Percentiles rank a stretch among this genome's conserved stretches.
Evolutionary conservation across 306 rosid genomes (phyloP).

Genomic region (Cercis canadensis): DNA sequence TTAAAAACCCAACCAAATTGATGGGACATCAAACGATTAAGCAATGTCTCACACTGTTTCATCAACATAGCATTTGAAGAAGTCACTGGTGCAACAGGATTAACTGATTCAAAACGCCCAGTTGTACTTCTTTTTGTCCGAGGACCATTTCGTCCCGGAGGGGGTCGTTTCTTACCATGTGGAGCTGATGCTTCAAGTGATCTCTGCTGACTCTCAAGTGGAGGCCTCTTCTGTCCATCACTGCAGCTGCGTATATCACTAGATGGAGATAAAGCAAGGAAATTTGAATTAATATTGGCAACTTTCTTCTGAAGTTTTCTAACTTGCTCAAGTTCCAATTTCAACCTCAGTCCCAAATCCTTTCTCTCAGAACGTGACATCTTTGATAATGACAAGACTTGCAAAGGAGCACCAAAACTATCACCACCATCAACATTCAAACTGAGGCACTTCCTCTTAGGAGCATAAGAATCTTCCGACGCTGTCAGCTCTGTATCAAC

Average conservation of each 20-base stretch:
- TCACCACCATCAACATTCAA: constrained; percentile 57
- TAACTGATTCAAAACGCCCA: constrained; percentile 53
- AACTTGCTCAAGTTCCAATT: constrained; percentile 78
- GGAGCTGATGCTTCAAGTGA: constrained; percentile 44
- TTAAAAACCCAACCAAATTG: constrained; percentile 76
- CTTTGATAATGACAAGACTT: constrained; percentile 58
- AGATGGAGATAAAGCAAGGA: constrained; percentile 55
- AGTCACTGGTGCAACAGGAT: constrained; percentile 44
- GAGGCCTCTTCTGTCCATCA: constrained; percentile 67
- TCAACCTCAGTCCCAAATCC: constrained; percentile 65
- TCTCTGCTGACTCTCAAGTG: constrained; percentile 48
- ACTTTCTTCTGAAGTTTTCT: constrained; percentile 69
- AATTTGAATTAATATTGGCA: constrained; percentile 44
- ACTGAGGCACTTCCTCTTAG: constrained; percentile 62
- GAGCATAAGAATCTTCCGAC: constrained; percentile 69
- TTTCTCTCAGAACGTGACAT: constrained; percentile 75
- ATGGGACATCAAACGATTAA: constrained; percentile 61
- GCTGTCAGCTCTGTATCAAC: constrained; percentile 62
- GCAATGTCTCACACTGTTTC: constrained; percentile 70
- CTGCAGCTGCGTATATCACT: constrained; percentile 72
- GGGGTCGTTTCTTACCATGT: constrained; percentile 61
- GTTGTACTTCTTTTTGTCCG: constrained; percentile 50
- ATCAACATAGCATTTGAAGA: constrained; percentile 56
- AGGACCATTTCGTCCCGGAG: constrained; percentile 68
- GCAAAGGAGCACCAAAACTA: constrained; percentile 66